Evolutionary conservation across 345 rosid genomes (phyloP).

Genomic region (Theobroma cacao): DNA sequence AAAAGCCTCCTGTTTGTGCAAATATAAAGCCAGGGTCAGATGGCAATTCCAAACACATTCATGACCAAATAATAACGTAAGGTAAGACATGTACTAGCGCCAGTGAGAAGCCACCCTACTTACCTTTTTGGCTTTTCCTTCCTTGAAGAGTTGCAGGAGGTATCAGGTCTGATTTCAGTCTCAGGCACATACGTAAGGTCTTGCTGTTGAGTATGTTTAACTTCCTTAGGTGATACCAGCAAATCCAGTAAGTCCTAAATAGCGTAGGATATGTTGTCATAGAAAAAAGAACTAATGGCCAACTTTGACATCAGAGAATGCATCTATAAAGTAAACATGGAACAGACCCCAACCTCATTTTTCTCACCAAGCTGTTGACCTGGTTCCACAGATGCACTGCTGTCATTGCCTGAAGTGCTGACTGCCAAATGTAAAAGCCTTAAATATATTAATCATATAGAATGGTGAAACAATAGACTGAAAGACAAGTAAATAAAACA

Average conservation of each 20-base stretch:
- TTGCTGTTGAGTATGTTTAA: background rate
- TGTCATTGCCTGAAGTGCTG: constrained; percentile 17
- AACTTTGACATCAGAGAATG: background rate
- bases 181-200: constrained; percentile 10
- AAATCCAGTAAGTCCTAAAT: constrained; percentile 23
- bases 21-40: background rate
- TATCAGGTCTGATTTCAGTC: constrained; percentile 2
- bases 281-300: background rate
- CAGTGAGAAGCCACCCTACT: background rate
- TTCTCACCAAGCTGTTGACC: constrained; percentile 18
- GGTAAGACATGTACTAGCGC: background rate
- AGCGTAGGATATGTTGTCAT: background rate
- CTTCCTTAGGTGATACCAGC: constrained; percentile 11
- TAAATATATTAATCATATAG: background rate
- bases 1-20: constrained; percentile 60
- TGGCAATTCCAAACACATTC: background rate
- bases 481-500: constrained; percentile 1
- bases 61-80: background rate
- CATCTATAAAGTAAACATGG: background rate
- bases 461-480: background rate
- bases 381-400: constrained; percentile 16
- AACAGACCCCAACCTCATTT: constrained; percentile 22
- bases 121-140: constrained; percentile 47
- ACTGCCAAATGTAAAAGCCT: constrained; percentile 10
- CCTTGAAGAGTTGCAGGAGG: constrained; percentile 16